Percentiles rank a stretch among this genome's conserved stretches.
These are phyloP conservation scores for Setomelanomma holmii DNA, from an alignment of 2,329 filamentous ascomycete genomes.

Conservation along the genomic window DNA sequence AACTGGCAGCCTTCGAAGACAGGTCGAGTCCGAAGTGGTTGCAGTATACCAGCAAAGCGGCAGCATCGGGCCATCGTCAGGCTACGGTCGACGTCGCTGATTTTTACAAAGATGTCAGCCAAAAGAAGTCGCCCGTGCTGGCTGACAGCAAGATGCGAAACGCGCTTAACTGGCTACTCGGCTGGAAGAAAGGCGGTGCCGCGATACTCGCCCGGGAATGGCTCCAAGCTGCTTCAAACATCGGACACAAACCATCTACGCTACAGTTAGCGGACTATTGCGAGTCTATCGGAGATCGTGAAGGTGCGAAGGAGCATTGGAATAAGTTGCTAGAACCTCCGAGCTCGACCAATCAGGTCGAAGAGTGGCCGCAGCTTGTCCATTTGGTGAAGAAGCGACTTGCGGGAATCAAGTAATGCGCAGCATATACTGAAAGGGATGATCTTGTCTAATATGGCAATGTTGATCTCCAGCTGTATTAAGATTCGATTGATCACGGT, in stretches of 20 bases:
- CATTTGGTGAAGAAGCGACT: slow-evolving; percentile 31
- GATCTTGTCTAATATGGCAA: no score
- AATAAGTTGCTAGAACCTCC: slow-evolving; percentile 24
- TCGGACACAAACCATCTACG: slow-evolving; percentile 39
- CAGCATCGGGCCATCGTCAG: slow-evolving; percentile 48
- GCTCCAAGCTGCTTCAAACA: slow-evolving; percentile 33
- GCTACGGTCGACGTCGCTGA: slow-evolving; percentile 48
- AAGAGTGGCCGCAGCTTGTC: slow-evolving; percentile 37
- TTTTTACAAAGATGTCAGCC: slow-evolving; percentile 50
- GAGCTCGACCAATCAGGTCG: slow-evolving; percentile 14
- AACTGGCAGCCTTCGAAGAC: slow-evolving; percentile 40
- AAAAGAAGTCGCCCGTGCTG: slow-evolving; percentile 12
- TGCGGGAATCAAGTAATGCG: slow-evolving; percentile 7
- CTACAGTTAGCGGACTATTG: slow-evolving; percentile 32
- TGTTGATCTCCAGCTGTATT: no score
- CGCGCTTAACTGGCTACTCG: slow-evolving; percentile 33
- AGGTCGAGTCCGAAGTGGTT: slow-evolving; percentile 49
- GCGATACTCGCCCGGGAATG: slow-evolving; percentile 37
- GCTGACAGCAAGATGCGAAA: slow-evolving; percentile 16
- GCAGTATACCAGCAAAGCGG: slow-evolving; percentile 55
- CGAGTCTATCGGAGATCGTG: slow-evolving; percentile 20
- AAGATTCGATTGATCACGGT: no score
- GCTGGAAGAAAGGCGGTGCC: slow-evolving; percentile 23
- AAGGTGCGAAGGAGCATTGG: slow-evolving; percentile 20
- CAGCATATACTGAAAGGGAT: no score